Evolutionary conservation across 257 asterid genomes (phyloP).

Genomic region (Scutellaria minor): DNA sequence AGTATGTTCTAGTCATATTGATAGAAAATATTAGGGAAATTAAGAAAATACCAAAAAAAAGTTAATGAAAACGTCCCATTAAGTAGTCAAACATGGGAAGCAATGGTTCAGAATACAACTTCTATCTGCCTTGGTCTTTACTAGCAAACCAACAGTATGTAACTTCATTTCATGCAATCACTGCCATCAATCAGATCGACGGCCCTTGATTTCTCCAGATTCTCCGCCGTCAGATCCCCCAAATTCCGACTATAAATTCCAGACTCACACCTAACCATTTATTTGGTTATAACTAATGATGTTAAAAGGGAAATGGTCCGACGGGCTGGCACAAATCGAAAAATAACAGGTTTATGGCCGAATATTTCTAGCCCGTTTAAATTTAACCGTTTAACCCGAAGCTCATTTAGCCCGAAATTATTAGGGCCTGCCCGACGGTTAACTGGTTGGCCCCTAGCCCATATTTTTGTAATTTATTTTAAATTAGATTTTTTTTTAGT

Average conservation of each 20-base stretch:
- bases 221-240: slow-evolving; percentile 48
- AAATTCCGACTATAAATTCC: slow-evolving; percentile 52
- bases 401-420: too few relatives aligned
- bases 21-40: not conserved
- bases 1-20: too few relatives aligned
- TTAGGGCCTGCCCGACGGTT: too few relatives aligned
- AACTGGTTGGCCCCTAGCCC: too few relatives aligned
- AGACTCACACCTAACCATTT: not conserved
- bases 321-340: too few relatives aligned
- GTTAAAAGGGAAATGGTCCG: too few relatives aligned
- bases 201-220: slow-evolving; percentile 37
- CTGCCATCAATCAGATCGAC: slow-evolving; percentile 59
- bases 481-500: too few relatives aligned
- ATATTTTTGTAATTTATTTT: too few relatives aligned
- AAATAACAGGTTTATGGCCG: too few relatives aligned
- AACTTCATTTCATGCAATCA: slow-evolving; percentile 50
- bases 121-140: slow-evolving; percentile 44
- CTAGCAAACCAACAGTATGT: slow-evolving; percentile 35
- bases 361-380: too few relatives aligned
- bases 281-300: too few relatives aligned
- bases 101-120: slow-evolving; percentile 51
- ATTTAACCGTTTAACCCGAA: too few relatives aligned
- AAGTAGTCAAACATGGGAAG: slow-evolving; percentile 44
- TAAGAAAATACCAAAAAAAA: not conserved
- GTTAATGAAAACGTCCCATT: slow-evolving; percentile 5